A percentile compares a stretch with the other conserved stretches of the same genome.
phyloP scores from a whole-genome alignment of 2,329 filamentous ascomycete genomes.

The Nectriaceae sp. region DNA sequence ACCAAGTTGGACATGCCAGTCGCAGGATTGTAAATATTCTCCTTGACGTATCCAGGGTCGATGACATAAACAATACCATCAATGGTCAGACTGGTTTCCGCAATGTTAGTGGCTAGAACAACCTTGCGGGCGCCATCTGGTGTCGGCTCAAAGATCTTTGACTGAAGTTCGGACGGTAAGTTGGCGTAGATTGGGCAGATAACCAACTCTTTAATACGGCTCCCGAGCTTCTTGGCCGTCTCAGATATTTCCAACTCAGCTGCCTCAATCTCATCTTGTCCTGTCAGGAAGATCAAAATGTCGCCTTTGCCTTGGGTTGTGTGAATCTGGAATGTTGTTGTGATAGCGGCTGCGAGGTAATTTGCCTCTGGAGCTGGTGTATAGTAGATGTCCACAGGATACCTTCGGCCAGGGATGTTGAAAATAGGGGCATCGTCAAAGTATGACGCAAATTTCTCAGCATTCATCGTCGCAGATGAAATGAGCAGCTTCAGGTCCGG shows the following conservation, averaged over 20 bases:
- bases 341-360: slow-evolving; percentile 87
- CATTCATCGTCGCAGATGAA: slow-evolving; percentile 92
- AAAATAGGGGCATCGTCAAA: slow-evolving; percentile 94
- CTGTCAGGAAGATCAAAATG: slow-evolving; percentile 91
- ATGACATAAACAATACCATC: slow-evolving; percentile 97
- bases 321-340: slow-evolving; percentile 94
- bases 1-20: slow-evolving; percentile 92
- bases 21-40: slow-evolving; percentile 88
- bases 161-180: slow-evolving; percentile 84
- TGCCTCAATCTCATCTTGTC: slow-evolving; percentile 93
- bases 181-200: slow-evolving; percentile 95
- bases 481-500: slow-evolving; percentile 90
- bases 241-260: slow-evolving; percentile 83
- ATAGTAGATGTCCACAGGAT: slow-evolving; percentile 90
- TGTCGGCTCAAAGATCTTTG: slow-evolving; percentile 93
- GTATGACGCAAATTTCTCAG: slow-evolving; percentile 86
- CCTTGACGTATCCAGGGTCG: slow-evolving; percentile 92
- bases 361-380: slow-evolving; percentile 90
- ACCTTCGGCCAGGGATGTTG: slow-evolving; percentile 87
- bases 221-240: slow-evolving; percentile 83
- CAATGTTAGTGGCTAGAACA: slow-evolving; percentile 94
- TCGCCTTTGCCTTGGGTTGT: slow-evolving; percentile 83
- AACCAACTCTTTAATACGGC: slow-evolving; percentile 81
- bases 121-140: slow-evolving; percentile 85
- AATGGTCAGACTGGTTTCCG: slow-evolving; percentile 93